Evolutionary conservation across 2,329 filamentous ascomycete genomes (phyloP).

Genomic region (Phaeosphaeria sp.): DNA sequence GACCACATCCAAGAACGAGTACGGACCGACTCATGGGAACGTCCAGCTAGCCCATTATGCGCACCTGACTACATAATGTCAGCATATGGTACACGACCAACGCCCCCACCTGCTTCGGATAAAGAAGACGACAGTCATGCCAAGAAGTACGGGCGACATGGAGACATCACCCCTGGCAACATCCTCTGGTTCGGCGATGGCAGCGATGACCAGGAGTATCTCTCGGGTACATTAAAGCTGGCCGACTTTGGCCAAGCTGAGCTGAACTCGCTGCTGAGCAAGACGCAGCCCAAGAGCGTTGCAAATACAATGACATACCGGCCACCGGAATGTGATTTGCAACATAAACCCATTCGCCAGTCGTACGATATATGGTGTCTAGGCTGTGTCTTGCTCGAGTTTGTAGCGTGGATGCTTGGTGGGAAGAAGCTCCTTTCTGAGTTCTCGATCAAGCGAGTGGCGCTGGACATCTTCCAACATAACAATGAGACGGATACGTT

Average conservation of each 20-base stretch:
- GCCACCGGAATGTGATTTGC: constrained; percentile 18
- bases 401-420: constrained; percentile 18
- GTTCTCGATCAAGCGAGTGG: background rate
- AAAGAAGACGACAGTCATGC: background rate
- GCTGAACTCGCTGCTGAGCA: constrained; percentile 9
- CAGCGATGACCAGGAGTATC: background rate
- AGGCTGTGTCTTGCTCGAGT: constrained; percentile 27
- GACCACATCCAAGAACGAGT: background rate
- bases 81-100: background rate
- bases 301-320: constrained; percentile 19
- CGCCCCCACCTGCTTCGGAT: background rate
- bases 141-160: constrained; percentile 25
- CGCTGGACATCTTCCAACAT: background rate
- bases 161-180: constrained; percentile 28
- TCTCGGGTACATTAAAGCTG: constrained; percentile 12
- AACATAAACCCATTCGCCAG: constrained; percentile 6
- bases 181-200: constrained; percentile 21
- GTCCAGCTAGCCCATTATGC: background rate
- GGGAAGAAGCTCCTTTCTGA: constrained; percentile 2
- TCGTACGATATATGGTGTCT: constrained; percentile 30
- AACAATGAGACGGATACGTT: constrained; percentile 3
- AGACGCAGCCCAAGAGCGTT: constrained; percentile 1
- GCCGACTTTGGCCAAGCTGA: constrained; percentile 25
- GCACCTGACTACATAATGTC: background rate
- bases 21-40: background rate